Base-by-base conservation (phyloP, 2,329 filamentous ascomycete species). In the Xylaria sp. region DNA sequence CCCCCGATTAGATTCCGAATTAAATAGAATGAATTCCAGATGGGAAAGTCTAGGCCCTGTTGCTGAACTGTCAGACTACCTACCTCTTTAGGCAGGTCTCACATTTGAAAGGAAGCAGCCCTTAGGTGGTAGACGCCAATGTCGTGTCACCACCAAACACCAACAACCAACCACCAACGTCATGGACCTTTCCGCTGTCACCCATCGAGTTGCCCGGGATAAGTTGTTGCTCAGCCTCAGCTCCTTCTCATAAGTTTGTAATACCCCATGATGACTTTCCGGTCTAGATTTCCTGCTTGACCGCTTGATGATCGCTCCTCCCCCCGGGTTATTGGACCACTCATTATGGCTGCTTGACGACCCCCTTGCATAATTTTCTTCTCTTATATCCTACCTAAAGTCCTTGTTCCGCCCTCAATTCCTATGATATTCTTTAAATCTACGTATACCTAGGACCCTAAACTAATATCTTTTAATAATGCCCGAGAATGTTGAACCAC, bases 401-500 rank as follows among this genome's bases (percentile, higher is more conserved):
- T n/a, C n/a, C n/a, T n/a, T 22, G 13, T 9, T 46, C 2, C 44
- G 44, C n/a, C 7, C 41, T 42, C 49, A 22, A 26, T 22, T 38
- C 39, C 18, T 7, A 39, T 17, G 43, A 6, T 41, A 57, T 50
- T 19, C 16, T 24, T 24, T 40, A 26, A 22, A 9, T 17, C 21
- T 13, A 11, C 29, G 16, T 18, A 44, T 4, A 43, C 16, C 26
- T 21, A 43, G 5, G 29, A 34, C 16, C 29, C 29, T 7, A 34
- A 11, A 34, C 8, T 13, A 34, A 34, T 13, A 34, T 34, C 29
- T 17, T 13, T 19, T 39, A 24, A 52, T 13, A 13, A 57, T 54
- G 55, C 22, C 22, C 20, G 44, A 57, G 19, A 38, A 52, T 38
- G n/a, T 13, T 40, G 39, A 50, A 37, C 9, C 11, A n/a, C n/a